Conservation (phyloP, 176 grass and related monocot genomes). For the Cymbopogon citratus region DNA sequence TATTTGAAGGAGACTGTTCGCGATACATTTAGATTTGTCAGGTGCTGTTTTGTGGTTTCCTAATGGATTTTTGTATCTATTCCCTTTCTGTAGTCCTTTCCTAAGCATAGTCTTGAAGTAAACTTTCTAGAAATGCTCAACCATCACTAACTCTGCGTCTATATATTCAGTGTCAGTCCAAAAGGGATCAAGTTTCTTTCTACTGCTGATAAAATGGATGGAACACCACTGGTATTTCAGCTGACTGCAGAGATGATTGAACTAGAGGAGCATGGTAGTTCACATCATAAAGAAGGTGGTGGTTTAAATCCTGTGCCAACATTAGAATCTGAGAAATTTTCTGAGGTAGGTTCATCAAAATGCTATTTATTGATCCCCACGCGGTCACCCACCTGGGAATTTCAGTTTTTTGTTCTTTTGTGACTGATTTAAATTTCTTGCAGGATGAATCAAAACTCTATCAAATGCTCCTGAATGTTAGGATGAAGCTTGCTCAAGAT, state of each 20-base stretch:
- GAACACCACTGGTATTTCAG: constrained; percentile 62
- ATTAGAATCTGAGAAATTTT: constrained; percentile 50
- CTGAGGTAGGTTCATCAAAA: constrained; percentile 45
- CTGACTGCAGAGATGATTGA: constrained; percentile 79
- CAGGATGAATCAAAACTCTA: constrained; percentile 77
- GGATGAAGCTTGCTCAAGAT: constrained; percentile 73
- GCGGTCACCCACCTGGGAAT: not conserved
- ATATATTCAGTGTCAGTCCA: constrained; percentile 66
- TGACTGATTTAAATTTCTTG: constrained; percentile 25
- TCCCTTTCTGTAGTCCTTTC: not conserved
- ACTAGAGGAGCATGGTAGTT: constrained; percentile 45
- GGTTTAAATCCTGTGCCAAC: constrained; percentile 40
- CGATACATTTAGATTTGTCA: constrained; percentile 63
- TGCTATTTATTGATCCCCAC: constrained; percentile 8
- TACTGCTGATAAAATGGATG: constrained; percentile 45
- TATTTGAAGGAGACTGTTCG: constrained; percentile 64
- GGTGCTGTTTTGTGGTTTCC: constrained; percentile 37
- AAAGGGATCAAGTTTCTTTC: constrained; percentile 67
- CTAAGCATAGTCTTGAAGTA: not conserved
- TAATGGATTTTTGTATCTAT: not conserved
- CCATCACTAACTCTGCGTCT: not conserved
- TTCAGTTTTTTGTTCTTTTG: not conserved
- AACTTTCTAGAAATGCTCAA: constrained; percentile 4
- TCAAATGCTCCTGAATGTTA: constrained; percentile 62
- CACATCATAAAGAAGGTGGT: constrained; percentile 49